Base-by-base conservation (phyloP, 495 filamentous ascomycete species). In the Hypoxylon perforatum region DNA sequence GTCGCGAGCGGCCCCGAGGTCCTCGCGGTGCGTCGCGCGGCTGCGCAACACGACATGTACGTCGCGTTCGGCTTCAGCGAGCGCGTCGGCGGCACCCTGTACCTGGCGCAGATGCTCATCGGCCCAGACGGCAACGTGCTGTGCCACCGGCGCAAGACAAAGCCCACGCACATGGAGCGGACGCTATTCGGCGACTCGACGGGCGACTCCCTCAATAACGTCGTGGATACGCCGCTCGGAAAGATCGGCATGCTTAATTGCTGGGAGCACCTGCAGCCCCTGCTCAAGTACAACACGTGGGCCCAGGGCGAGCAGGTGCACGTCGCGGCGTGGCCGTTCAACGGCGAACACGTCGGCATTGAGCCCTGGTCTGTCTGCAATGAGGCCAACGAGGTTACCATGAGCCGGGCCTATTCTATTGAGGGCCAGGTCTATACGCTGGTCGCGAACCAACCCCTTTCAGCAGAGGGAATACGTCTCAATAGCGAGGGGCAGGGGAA, bases 151-250 rank as follows among this genome's bases (percentile, higher is more conserved):
- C 55, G 78, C 1, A 86, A 86, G 73, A 73, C 84, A 14, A 86
- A 87, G 65, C 70, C 83, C 0, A 86, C 84, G 23, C 83, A 85
- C 54, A 79, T 85, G 76, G 85, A 87, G 69, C 76, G 84, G 0
- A 83, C 83, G 0, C 71, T 86, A 8, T 86, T 82, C 55, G 84
- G 84, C 0, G 84, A 87, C 60, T 73, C 73, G 0, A 61, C 53
- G 0, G 81, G 74, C 0, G 21, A 61, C 11, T 70, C 54, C 53
- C 45, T 84, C 1, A 17, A 54, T 1, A 78, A 70, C 48, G 84
- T 85, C 0, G 75, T 67, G 0, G 71, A 80, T 7, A 61, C 70
- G 82, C 81, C 0, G 4, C 4, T 35, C 30, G 30, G 30, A 5
- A 4, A 11, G 5, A 11, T 35, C 4, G 30, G 30, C 5, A 69